These are phyloP conservation scores for Ogataea nitratoaversa DNA, from an alignment of 805 yeast genomes.

Conservation along the genomic window DNA sequence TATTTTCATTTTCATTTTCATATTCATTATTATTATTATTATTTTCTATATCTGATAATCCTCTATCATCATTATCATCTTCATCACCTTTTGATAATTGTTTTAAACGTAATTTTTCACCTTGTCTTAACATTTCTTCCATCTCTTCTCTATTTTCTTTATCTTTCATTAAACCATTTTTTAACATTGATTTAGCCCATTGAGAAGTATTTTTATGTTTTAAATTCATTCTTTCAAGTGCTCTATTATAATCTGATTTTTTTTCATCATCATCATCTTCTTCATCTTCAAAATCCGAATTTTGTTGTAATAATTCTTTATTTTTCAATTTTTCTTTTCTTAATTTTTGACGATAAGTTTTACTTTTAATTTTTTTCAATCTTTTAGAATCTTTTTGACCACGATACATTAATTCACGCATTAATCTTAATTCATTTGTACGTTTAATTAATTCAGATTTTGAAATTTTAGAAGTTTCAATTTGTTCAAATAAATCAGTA, in stretches of 20 bases:
- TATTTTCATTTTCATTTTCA: too few relatives aligned
- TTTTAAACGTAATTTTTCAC: slow-evolving; percentile 69
- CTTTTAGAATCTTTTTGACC: slow-evolving; percentile 90
- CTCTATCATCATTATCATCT: slow-evolving; percentile 34
- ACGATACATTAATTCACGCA: slow-evolving; percentile 95
- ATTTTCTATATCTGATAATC: slow-evolving; percentile 48
- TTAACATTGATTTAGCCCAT: slow-evolving; percentile 90
- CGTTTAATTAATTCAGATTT: slow-evolving; percentile 74
- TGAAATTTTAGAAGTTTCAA: slow-evolving; percentile 75
- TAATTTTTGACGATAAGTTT: slow-evolving; percentile 78
- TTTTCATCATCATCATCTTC: slow-evolving; percentile 45
- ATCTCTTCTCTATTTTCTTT: slow-evolving; percentile 78
- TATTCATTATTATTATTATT: too few relatives aligned
- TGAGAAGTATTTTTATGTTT: slow-evolving; percentile 83
- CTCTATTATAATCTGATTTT: slow-evolving; percentile 71
- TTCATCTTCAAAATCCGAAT: slow-evolving; percentile 43
- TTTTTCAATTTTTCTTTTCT: slow-evolving; percentile 78
- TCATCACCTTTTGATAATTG: slow-evolving; percentile 74
- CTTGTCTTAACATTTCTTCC: slow-evolving; percentile 90
- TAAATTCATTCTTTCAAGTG: slow-evolving; percentile 87
- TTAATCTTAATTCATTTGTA: slow-evolving; percentile 76
- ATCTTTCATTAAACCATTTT: slow-evolving; percentile 87
- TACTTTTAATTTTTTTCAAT: slow-evolving; percentile 91
- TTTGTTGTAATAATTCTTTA: slow-evolving; percentile 59
- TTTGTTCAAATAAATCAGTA: slow-evolving; percentile 82